Percentiles rank a stretch among this genome's conserved stretches.
phyloP scores from a whole-genome alignment of 768 basidiomycete genomes.

The Hygrocybe coccinea region DNA sequence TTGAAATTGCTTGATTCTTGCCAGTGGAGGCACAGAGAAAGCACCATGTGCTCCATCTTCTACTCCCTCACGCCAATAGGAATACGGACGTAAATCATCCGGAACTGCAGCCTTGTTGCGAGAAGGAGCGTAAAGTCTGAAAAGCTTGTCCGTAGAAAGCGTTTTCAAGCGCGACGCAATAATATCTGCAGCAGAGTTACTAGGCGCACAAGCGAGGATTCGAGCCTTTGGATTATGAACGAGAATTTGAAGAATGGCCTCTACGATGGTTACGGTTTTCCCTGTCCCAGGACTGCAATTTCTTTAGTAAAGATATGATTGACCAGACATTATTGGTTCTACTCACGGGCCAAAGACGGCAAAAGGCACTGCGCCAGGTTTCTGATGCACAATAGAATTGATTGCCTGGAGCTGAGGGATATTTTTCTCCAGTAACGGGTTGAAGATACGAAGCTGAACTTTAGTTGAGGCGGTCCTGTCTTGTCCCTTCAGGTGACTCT shows the following conservation, averaged over 20 bases:
- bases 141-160: constrained; percentile 36
- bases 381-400: constrained; percentile 38
- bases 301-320: neutral
- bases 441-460: constrained; percentile 28
- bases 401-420: constrained; percentile 47
- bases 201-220: constrained; percentile 60
- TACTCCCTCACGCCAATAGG: constrained; percentile 18
- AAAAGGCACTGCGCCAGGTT: constrained; percentile 49
- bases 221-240: constrained; percentile 31
- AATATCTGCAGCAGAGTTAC: constrained; percentile 62
- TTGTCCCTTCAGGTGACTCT: constrained; percentile 21
- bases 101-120: constrained; percentile 43
- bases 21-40: constrained; percentile 39
- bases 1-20: constrained; percentile 37
- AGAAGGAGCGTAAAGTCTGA: constrained; percentile 54
- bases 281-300: constrained; percentile 54
- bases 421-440: constrained; percentile 44
- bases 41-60: constrained; percentile 21
- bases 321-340: neutral
- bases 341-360: constrained; percentile 61
- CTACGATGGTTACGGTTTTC: constrained; percentile 61
- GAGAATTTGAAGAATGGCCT: constrained; percentile 53
- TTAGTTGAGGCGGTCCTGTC: constrained; percentile 9
- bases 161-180: constrained; percentile 43
- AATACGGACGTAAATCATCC: constrained; percentile 36